Base-by-base conservation (phyloP, 2,329 filamentous ascomycete genomes). In the Drechslerella coelobrocha region DNA sequence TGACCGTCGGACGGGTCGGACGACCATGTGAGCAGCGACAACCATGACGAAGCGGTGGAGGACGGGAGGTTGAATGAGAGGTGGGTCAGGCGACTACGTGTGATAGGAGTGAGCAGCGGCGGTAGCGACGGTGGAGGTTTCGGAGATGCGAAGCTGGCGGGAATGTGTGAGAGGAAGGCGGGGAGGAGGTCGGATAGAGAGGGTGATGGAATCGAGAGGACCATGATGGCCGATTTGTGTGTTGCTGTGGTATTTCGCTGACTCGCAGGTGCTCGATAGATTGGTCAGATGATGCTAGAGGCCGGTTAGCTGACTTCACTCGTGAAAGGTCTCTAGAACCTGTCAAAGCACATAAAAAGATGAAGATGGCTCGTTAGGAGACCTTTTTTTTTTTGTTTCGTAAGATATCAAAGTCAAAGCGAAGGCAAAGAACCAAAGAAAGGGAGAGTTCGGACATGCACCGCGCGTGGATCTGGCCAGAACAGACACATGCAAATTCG, bases 31-130 rank as follows among this genome's bases (percentile, higher is more conserved):
- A 93, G 82, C 29, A 92, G 82, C 0, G 85, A 83, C 14, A 93
- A 83, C 89, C 90, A 93, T 56, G 88, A 85, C 34, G 68, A 56
- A 10, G 61, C 65, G 47, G 76, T 75, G 62, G 79, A 76, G n/a
- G 73, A 74, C 12, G 73, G 68, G n/a, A 79, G 79, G 76, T 81
- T 83, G 52, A 83, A 79, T 1, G 87, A 84, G 65, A 93, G 81
- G 57, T 91, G 81, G 74, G 87, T 84, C 41, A 89, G 85, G 65
- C 87, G 82, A 76, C 89, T 86, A 45, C 86, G 83, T 31, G 89
- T 81, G 63, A 89, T 88, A 24, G 87, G 87, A 1, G 87, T 85
- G 60, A 89, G 83, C 19, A 86, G 81, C 24, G 85, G 85, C 2
- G 88, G 79, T 48, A 88, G 79, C 17, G 81, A 82, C 27, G 82